Base-by-base conservation (phyloP, 306 rosid genomes). In the Cyamopsis tetragonoloba region DNA sequence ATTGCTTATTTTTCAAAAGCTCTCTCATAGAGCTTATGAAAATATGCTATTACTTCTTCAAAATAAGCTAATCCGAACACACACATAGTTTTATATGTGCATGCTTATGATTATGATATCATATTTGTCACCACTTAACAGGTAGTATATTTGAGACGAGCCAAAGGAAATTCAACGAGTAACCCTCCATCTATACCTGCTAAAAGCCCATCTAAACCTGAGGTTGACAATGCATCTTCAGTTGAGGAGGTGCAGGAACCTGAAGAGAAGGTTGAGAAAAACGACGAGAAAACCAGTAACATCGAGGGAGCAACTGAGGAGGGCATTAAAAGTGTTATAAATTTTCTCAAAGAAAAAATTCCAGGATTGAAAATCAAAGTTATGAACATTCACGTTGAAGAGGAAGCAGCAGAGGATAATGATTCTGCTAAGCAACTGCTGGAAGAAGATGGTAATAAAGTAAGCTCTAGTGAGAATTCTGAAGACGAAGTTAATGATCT, bases 321-420 rank as follows among this genome's bases (percentile, higher is more conserved):
- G 79, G 98, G 98, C 27, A 89, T 92, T 78, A 89, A 84, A 82
- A 88, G 89, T 55, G 96, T 93, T 70, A 83, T 93, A 66, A 88
- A 93, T 66, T 93, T 89, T 82, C 87, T 95, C 13, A 90, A 90
- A 84, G 93, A 91, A 56, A 95, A 95, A 81, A 85, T 95, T 82
- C 99, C 99, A 7, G 97, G 99, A 66, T 72, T 90, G 78, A 95
- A 95, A 72, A 78, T 95, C 46, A 95, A 88, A 82, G 89, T 90
- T 66, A 88, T 81, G 95, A 86, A 91, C 64, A 79, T 85, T 54
- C 77, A 73, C 65, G 89, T 87, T 76, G 56, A 81, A 15, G 87
- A 84, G 74, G 96, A 84, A 79, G 87, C 70, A 46, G 51, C 68
- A 57, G 85, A 89, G 73, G 88, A 84, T 26, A 79, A 59, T 46